Percentiles rank a stretch among this genome's conserved stretches.
These are phyloP conservation scores for Zychaea mexicana DNA, from an alignment of 371 early-diverging fungal species.

Conservation along the genomic window DNA sequence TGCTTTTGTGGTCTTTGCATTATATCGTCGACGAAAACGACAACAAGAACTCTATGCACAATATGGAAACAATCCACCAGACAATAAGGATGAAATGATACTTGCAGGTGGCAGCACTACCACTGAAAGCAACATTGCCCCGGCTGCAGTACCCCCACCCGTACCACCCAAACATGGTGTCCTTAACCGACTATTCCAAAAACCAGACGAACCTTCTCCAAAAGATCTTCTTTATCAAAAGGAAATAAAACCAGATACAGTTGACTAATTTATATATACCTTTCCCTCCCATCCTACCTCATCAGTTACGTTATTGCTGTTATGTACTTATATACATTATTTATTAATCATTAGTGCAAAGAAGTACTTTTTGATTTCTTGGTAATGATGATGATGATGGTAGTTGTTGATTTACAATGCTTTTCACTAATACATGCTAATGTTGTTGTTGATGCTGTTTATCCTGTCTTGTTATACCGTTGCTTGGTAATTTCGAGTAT, in stretches of 20 bases:
- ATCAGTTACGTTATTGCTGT: background rate
- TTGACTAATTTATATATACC: background rate
- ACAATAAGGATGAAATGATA: background rate
- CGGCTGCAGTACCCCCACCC: background rate
- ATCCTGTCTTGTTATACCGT: background rate
- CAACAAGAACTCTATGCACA: background rate
- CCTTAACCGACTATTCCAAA: background rate
- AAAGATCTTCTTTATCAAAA: background rate
- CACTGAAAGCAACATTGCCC: background rate
- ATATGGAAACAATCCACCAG: constrained; percentile 3
- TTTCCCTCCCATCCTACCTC: no score
- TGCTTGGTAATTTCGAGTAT: constrained; percentile 3
- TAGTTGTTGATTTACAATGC: background rate
- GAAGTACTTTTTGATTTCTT: no score
- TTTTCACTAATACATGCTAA: no score
- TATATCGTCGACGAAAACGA: background rate
- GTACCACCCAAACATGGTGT: background rate
- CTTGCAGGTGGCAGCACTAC: no score
- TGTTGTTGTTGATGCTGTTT: background rate
- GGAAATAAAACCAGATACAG: background rate
- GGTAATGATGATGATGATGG: no score
- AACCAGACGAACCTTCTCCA: constrained; percentile 3
- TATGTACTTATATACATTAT: background rate
- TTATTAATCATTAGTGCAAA: no score
- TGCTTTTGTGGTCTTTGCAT: background rate